Conservation (phyloP, 768 basidiomycete genomes). For the Terana coerulea region DNA sequence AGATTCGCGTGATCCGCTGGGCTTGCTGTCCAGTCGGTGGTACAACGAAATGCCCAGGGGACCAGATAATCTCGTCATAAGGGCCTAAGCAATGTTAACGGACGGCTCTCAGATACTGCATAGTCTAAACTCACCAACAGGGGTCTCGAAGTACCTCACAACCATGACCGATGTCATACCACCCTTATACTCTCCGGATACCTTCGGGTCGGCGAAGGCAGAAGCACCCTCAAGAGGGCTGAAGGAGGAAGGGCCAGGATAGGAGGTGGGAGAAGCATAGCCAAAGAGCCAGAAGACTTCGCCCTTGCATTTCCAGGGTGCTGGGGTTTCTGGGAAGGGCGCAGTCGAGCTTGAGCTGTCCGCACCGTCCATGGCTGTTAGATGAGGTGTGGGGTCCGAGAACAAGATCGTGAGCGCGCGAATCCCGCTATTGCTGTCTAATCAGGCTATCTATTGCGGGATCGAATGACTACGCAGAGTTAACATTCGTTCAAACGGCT, state of each 20-base stretch:
- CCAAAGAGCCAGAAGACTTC: constrained; percentile 10
- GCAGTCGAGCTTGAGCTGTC: no score
- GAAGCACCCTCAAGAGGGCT: constrained; percentile 1
- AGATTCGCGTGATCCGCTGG: constrained; percentile 6
- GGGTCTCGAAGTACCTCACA: constrained; percentile 5
- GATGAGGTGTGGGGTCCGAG: no score
- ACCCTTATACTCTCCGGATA: constrained; percentile 6
- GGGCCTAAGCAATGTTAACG: no score
- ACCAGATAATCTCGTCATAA: constrained; percentile 9
- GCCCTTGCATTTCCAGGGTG: constrained; percentile 10
- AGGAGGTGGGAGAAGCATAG: background rate
- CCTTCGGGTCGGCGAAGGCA: constrained; percentile 2
- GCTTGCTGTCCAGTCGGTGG: background rate
- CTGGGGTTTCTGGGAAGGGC: constrained; percentile 3
- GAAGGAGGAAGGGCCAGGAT: background rate
- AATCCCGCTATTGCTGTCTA: no score
- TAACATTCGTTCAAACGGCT: no score
- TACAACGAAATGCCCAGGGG: constrained; percentile 7
- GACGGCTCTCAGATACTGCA: background rate
- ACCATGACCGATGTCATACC: constrained; percentile 5
- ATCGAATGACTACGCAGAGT: no score
- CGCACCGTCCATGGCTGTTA: background rate
- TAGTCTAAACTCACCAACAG: constrained; percentile 6
- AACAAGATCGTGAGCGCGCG: no score
- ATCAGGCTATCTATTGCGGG: no score